phyloP scores from a whole-genome alignment of 1,284 basidiomycete genomes.

The Ceratobasidium sp. region DNA sequence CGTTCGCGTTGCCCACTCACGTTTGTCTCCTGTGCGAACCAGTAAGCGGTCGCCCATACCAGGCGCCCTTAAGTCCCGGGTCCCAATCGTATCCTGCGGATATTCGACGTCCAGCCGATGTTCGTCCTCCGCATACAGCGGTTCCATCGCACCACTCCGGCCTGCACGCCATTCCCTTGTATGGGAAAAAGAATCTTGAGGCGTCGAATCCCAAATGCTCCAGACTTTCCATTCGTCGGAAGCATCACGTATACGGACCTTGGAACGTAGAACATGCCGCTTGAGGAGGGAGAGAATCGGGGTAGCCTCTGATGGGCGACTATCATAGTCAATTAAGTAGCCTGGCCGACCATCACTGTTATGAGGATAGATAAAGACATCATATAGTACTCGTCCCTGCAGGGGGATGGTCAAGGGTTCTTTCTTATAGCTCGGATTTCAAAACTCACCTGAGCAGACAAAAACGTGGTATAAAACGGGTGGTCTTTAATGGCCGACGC shows the following conservation, averaged over 20 bases:
- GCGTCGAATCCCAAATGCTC: slow-evolving; percentile 71
- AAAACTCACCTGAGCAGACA: slow-evolving; percentile 79
- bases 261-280: slow-evolving; percentile 86
- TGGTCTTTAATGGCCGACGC: slow-evolving; percentile 62
- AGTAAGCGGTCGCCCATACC: slow-evolving; percentile 79
- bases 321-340: slow-evolving; percentile 78
- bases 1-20: slow-evolving; percentile 58
- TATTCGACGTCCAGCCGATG: slow-evolving; percentile 41
- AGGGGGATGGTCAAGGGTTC: slow-evolving; percentile 39
- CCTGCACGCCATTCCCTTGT: slow-evolving; percentile 61
- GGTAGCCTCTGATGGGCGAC: slow-evolving; percentile 53
- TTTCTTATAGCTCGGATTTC: slow-evolving; percentile 1
- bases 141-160: slow-evolving; percentile 69
- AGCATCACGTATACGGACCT: slow-evolving; percentile 81
- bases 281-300: slow-evolving; percentile 64
- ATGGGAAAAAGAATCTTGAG: slow-evolving; percentile 43
- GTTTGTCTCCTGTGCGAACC: slow-evolving; percentile 68
- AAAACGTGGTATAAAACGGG: slow-evolving; percentile 74
- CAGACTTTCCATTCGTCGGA: slow-evolving; percentile 77
- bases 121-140: slow-evolving; percentile 59
- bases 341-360: slow-evolving; percentile 58
- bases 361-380: slow-evolving; percentile 81
- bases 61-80: slow-evolving; percentile 74
- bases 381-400: slow-evolving; percentile 88
- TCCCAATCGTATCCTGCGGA: slow-evolving; percentile 50